Percentiles rank a stretch among this genome's conserved stretches.
These are phyloP conservation scores for Coemansia sp. DNA, from an alignment of 192 early-diverging fungal species.

Conservation along the genomic window DNA sequence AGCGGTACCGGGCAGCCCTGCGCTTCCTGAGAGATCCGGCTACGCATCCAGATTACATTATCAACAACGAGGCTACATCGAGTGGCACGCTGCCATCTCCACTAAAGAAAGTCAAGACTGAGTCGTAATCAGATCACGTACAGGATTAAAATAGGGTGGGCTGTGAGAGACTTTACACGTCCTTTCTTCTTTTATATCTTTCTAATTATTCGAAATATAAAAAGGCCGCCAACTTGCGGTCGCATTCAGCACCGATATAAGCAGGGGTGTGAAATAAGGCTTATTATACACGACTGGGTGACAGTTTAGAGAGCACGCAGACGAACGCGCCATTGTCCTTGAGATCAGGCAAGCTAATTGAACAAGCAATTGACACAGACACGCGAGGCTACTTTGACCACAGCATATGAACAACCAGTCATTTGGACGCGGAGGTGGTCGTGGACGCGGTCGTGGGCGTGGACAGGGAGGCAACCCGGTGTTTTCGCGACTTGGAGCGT, in stretches of 20 bases:
- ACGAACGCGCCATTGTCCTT: neutral
- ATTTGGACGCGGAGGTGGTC: conserved; percentile 17
- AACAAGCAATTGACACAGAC: neutral
- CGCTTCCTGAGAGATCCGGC: conserved; percentile 43
- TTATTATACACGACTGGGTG: neutral
- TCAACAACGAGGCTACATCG: conserved; percentile 30
- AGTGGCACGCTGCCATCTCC: conserved; percentile 12
- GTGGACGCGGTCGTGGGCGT: conserved; percentile 40
- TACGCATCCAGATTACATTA: conserved; percentile 48
- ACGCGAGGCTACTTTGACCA: neutral
- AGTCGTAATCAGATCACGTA: conserved; percentile 1
- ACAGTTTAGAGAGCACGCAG: neutral
- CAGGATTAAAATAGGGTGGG: neutral
- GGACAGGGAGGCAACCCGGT: conserved; percentile 34
- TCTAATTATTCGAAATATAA: neutral
- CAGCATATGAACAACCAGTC: conserved; percentile 2
- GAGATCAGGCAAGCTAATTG: neutral
- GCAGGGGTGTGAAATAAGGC: neutral
- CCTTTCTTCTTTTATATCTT: conserved; percentile 1
- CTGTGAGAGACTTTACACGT: neutral
- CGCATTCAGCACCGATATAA: neutral
- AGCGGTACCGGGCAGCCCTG: conserved; percentile 33
- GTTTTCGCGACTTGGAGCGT: conserved; percentile 29
- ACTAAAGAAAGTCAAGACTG: conserved; percentile 3
- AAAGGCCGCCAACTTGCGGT: conserved; percentile 1